A percentile compares a stretch with the other conserved stretches of the same genome.
Conservation (phyloP, 2,329 filamentous ascomycete genomes). For the Coccinonectria pachysandricola region DNA sequence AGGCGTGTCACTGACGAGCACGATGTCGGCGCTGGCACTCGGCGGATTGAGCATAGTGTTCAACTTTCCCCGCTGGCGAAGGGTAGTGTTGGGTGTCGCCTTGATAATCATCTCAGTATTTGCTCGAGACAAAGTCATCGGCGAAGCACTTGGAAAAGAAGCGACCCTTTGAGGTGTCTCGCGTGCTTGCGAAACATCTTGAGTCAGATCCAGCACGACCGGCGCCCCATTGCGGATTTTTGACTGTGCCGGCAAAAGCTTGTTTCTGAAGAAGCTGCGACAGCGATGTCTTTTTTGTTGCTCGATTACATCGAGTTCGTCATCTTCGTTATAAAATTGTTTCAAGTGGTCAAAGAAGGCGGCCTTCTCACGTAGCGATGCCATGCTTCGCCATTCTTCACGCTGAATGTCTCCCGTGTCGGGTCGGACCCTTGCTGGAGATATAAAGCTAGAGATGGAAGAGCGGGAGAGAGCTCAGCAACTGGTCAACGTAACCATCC, state of each 20-base stretch:
- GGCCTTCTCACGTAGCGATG: slow-evolving; percentile 29
- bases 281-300: slow-evolving; percentile 22
- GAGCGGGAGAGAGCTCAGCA: too few species aligned
- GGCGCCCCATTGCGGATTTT: too few species aligned
- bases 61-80: slow-evolving; percentile 13
- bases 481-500: too few species aligned
- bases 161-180: slow-evolving; percentile 11
- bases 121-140: too few species aligned
- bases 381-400: slow-evolving; percentile 10
- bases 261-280: slow-evolving; percentile 19
- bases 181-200: slow-evolving; percentile 6
- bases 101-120: slow-evolving; percentile 15
- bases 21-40: too few species aligned
- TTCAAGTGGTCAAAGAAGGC: slow-evolving; percentile 36
- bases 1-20: slow-evolving; percentile 18
- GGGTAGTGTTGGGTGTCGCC: slow-evolving; percentile 19
- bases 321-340: slow-evolving; percentile 23
- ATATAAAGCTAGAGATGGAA: too few species aligned
- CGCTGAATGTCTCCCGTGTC: too few species aligned
- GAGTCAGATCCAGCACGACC: slow-evolving; percentile 9
- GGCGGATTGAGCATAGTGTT: slow-evolving; percentile 10
- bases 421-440: too few species aligned
- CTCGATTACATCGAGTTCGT: slow-evolving; percentile 21
- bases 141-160: too few species aligned
- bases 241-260: slow-evolving; percentile 1